phyloP scores from a whole-genome alignment of 257 asterid genomes.

The Vinca minor region DNA sequence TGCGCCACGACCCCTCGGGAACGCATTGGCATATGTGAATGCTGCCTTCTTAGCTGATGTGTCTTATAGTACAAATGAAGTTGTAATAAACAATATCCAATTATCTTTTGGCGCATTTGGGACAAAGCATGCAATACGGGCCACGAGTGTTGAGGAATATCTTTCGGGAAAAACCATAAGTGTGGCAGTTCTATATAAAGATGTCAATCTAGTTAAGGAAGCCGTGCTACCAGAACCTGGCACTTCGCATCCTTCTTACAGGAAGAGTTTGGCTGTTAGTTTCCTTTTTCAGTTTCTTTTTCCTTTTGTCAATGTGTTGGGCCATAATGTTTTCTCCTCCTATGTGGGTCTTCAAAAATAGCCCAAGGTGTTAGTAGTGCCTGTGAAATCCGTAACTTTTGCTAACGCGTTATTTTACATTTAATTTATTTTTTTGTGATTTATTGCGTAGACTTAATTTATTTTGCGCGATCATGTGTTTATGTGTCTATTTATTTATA shows the following conservation, averaged over 20 bases:
- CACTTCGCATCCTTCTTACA: conserved; percentile 37
- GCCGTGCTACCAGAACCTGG: conserved; percentile 46
- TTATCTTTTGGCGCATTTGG: conserved; percentile 60
- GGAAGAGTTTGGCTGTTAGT: conserved; percentile 49
- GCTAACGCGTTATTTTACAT: no score
- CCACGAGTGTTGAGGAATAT: conserved; percentile 39
- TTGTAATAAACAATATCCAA: conserved; percentile 22
- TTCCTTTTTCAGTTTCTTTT: conserved; percentile 45
- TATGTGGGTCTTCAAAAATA: no score
- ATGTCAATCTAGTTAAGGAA: conserved; percentile 35
- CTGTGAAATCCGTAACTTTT: no score
- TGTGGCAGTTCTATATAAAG: conserved; percentile 30
- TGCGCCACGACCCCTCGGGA: conserved; percentile 57
- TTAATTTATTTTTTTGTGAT: no score
- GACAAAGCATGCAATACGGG: conserved; percentile 39
- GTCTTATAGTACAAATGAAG: conserved; percentile 26
- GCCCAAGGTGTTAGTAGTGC: no score
- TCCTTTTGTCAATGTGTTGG: conserved; percentile 20
- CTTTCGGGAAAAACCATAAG: conserved; percentile 30
- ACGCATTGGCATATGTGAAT: conserved; percentile 55
- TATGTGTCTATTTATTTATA: no score
- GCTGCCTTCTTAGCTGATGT: conserved; percentile 56
- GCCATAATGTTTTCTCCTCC: no score
- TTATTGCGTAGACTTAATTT: no score
- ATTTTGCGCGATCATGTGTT: no score